Conservation (phyloP, 2,329 filamentous ascomycete species). For the Esteya vermicola region DNA sequence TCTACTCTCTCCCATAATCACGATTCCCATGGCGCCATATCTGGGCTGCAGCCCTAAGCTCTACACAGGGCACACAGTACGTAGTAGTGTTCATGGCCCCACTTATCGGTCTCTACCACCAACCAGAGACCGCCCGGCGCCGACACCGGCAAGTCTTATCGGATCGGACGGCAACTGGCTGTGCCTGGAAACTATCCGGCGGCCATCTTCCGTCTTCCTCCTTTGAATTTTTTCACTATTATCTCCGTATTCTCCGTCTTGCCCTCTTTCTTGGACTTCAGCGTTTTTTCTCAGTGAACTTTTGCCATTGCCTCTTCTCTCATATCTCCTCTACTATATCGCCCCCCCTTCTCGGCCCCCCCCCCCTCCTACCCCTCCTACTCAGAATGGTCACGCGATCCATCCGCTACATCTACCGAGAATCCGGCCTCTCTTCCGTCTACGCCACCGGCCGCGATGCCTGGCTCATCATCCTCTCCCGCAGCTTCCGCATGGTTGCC, state of each 20-base stretch:
- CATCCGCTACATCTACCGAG: conserved; percentile 19
- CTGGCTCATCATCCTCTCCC: conserved; percentile 36
- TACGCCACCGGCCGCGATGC: conserved; percentile 32
- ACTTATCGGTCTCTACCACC: too few relatives aligned
- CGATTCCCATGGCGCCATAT: too few relatives aligned
- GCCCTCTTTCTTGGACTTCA: background rate
- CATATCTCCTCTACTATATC: background rate
- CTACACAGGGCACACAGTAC: too few relatives aligned
- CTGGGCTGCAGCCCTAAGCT: too few relatives aligned
- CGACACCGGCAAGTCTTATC: conserved; percentile 2
- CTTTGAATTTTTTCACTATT: background rate
- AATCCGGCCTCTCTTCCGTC: conserved; percentile 34
- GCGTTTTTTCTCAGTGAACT: too few relatives aligned
- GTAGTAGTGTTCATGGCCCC: too few relatives aligned
- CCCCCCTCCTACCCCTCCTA: background rate
- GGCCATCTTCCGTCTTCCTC: background rate
- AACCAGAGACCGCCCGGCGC: conserved; percentile 1
- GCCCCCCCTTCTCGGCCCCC: background rate
- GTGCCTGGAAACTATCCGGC: too few relatives aligned
- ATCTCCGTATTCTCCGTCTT: background rate
- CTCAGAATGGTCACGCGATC: conserved; percentile 6
- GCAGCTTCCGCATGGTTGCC: conserved; percentile 45
- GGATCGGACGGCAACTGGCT: background rate
- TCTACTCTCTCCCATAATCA: too few relatives aligned
- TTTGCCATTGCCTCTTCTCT: too few relatives aligned